A percentile compares a stretch with the other conserved stretches of the same genome.
Evolutionary conservation across 228 moss, liverwort and hornwort genomes (phyloP).

Genomic region (Sphagnum magellanicum): DNA sequence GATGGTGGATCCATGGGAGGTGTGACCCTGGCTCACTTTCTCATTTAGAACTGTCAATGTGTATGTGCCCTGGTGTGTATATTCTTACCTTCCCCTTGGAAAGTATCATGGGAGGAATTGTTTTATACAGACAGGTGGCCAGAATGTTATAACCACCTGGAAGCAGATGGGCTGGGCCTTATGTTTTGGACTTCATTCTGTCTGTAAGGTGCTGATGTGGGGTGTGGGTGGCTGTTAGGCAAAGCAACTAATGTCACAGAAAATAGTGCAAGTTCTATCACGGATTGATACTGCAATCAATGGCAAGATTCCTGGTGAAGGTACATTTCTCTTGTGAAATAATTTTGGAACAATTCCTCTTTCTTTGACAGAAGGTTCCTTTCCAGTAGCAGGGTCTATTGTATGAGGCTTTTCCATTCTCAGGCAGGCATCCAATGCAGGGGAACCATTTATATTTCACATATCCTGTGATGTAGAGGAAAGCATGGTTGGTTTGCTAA

Average conservation of each 20-base stretch:
- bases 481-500: neutral
- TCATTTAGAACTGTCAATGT: neutral
- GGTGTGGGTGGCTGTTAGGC: neutral
- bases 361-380: neutral
- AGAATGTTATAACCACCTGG: neutral
- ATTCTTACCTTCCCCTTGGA: neutral
- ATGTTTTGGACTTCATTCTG: no score
- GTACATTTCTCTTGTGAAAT: neutral
- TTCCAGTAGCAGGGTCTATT: neutral
- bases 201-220: no score
- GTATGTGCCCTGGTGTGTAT: neutral
- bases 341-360: neutral
- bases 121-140: neutral
- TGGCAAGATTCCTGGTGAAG: constrained; percentile 3
- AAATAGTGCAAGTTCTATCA: constrained; percentile 4
- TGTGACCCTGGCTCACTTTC: constrained; percentile 9
- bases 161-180: no score
- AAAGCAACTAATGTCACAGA: constrained; percentile 3
- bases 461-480: no score
- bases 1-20: constrained; percentile 67
- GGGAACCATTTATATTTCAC: neutral
- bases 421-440: neutral
- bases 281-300: neutral
- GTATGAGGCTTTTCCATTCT: neutral
- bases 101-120: neutral